Percentiles rank a stretch among this genome's conserved stretches.
phyloP scores from a whole-genome alignment of 192 early-diverging fungal genomes.

The Podila horticola region DNA sequence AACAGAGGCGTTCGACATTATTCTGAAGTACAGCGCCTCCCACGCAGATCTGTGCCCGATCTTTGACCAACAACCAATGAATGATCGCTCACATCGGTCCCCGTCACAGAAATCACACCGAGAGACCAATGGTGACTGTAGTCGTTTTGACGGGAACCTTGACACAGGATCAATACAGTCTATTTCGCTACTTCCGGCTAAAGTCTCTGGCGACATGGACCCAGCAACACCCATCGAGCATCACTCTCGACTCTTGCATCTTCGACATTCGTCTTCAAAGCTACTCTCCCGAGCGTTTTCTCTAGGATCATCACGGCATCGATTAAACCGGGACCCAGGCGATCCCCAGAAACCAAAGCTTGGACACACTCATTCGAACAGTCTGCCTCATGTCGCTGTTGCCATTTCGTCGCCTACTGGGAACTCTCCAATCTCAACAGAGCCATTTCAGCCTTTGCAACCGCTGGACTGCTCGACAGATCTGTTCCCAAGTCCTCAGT shows the following conservation, averaged over 20 bases:
- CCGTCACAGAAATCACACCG: constrained; percentile 1
- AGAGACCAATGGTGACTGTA: neutral
- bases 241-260: constrained; percentile 4
- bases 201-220: no score
- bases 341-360: neutral
- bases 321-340: neutral
- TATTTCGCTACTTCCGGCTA: neutral
- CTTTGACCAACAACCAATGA: constrained; percentile 12
- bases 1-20: constrained; percentile 40
- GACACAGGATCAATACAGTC: neutral
- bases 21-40: constrained; percentile 25
- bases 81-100: constrained; percentile 2
- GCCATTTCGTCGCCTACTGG: neutral
- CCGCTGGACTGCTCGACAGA: constrained; percentile 31
- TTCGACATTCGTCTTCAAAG: constrained; percentile 9
- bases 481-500: constrained; percentile 17
- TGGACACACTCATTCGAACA: neutral
- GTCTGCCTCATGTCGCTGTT: constrained; percentile 9
- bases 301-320: neutral
- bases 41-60: constrained; percentile 14
- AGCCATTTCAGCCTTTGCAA: constrained; percentile 1
- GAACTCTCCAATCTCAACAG: neutral
- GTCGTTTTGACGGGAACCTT: no score
- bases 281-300: constrained; percentile 16
- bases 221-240: neutral